phyloP scores from a whole-genome alignment of 192 early-diverging fungal genomes.

The Rhizophagus clarus region DNA sequence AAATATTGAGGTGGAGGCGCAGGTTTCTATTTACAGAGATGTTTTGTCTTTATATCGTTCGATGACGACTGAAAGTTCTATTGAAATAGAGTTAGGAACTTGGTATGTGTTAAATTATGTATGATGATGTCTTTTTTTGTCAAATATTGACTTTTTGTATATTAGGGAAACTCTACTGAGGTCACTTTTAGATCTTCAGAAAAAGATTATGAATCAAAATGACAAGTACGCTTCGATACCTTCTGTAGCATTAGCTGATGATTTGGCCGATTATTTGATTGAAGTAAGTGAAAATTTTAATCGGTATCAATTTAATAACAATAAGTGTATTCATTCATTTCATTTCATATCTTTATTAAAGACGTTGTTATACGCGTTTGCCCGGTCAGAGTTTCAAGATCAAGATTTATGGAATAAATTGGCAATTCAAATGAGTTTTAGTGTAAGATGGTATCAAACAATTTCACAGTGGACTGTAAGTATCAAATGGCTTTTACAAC shows the following conservation, averaged over 20 bases:
- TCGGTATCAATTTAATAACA: background rate
- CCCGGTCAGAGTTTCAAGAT: conserved; percentile 54
- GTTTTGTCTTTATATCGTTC: conserved; percentile 67
- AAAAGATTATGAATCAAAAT: conserved; percentile 53
- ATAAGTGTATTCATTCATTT: background rate
- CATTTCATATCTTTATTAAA: conserved; percentile 21
- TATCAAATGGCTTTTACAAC: no score
- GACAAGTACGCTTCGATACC: conserved; percentile 46
- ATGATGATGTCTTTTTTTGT: background rate
- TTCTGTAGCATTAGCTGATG: conserved; percentile 49
- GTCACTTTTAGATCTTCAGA: conserved; percentile 64
- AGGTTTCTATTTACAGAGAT: conserved; percentile 65
- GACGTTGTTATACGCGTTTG: conserved; percentile 69
- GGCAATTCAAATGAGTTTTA: conserved; percentile 45
- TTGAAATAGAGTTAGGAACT: conserved; percentile 56
- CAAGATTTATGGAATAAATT: conserved; percentile 62
- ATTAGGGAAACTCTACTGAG: conserved; percentile 58
- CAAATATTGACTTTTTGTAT: background rate
- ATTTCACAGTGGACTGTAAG: conserved; percentile 72
- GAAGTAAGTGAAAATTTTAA: conserved; percentile 51
- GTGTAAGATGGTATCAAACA: conserved; percentile 59
- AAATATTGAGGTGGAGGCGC: conserved; percentile 51
- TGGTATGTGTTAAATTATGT: conserved; percentile 37
- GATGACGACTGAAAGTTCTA: conserved; percentile 50
- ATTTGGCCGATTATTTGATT: conserved; percentile 63